A percentile compares a stretch with the other conserved stretches of the same genome.
These are phyloP conservation scores for Austroboletus rostrupii DNA, from an alignment of 1,284 basidiomycete genomes.

Conservation along the genomic window DNA sequence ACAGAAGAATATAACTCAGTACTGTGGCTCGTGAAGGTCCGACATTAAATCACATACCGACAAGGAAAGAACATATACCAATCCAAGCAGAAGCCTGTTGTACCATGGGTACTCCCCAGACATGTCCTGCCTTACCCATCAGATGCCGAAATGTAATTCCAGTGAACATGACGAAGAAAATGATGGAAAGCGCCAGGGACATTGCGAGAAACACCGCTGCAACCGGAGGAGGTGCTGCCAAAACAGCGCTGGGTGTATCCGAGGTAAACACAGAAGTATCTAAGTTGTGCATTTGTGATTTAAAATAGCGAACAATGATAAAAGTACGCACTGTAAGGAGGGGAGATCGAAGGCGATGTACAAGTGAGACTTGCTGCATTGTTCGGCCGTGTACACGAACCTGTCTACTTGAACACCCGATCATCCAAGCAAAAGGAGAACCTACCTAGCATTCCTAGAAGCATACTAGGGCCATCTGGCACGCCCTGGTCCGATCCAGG, in stretches of 20 bases:
- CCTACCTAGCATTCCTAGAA: slow-evolving; percentile 63
- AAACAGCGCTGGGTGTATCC: slow-evolving; percentile 50
- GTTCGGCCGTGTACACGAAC: slow-evolving; percentile 60
- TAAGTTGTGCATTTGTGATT: slow-evolving; percentile 25
- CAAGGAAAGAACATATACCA: slow-evolving; percentile 68
- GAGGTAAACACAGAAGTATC: slow-evolving; percentile 60
- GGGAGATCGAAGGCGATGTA: slow-evolving; percentile 52
- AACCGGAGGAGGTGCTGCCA: slow-evolving; percentile 59
- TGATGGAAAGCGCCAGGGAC: slow-evolving; percentile 52
- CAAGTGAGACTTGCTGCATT: slow-evolving; percentile 53
- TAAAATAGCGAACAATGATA: not conserved
- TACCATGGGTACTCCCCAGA: slow-evolving; percentile 54
- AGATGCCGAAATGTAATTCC: slow-evolving; percentile 64
- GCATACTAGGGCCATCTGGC: slow-evolving; percentile 71
- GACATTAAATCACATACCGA: slow-evolving; percentile 43
- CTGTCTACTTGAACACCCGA: slow-evolving; percentile 34
- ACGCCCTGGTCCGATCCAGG: slow-evolving; percentile 38
- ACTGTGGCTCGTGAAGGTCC: not conserved
- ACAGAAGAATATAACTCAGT: not conserved
- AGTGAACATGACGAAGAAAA: slow-evolving; percentile 68
- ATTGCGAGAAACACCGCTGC: slow-evolving; percentile 65
- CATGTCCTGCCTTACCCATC: slow-evolving; percentile 49
- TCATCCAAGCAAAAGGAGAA: slow-evolving; percentile 4
- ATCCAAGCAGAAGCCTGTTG: slow-evolving; percentile 68
- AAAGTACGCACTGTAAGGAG: slow-evolving; percentile 52